Percentiles rank a stretch among this genome's conserved stretches.
These are phyloP conservation scores for Herpotrichia juniperi DNA, from an alignment of 2,329 filamentous ascomycete genomes.

Conservation along the genomic window DNA sequence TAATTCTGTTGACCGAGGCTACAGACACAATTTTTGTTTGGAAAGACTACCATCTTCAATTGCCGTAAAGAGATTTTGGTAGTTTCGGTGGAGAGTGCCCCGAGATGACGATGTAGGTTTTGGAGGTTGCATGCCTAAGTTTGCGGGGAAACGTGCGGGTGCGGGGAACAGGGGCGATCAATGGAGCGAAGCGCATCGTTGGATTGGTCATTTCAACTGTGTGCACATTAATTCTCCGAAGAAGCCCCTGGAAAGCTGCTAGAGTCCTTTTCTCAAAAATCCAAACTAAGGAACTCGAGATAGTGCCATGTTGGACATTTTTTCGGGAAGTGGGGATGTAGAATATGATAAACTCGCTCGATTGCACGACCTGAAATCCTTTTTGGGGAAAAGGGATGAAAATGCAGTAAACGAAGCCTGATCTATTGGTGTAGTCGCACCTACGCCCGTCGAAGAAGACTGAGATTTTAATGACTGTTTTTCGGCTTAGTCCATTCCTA, in stretches of 20 bases:
- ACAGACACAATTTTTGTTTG: background rate
- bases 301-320: no score
- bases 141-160: constrained; percentile 1
- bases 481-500: no score
- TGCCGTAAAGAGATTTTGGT: background rate
- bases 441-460: no score
- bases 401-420: no score
- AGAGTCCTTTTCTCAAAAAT: background rate
- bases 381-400: no score
- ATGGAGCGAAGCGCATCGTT: background rate
- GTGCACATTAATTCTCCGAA: background rate
- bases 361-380: no score
- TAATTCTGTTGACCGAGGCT: background rate
- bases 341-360: no score
- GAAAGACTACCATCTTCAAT: background rate
- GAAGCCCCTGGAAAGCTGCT: background rate
- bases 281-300: background rate
- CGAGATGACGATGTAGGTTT: constrained; percentile 1
- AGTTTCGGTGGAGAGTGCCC: background rate
- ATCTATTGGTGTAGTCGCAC: no score
- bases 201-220: background rate
- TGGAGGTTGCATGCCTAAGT: background rate
- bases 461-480: no score
- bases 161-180: background rate
- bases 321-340: background rate